Conservation (phyloP, 2,329 filamentous ascomycete species). For the Leptodontidium sp. region DNA sequence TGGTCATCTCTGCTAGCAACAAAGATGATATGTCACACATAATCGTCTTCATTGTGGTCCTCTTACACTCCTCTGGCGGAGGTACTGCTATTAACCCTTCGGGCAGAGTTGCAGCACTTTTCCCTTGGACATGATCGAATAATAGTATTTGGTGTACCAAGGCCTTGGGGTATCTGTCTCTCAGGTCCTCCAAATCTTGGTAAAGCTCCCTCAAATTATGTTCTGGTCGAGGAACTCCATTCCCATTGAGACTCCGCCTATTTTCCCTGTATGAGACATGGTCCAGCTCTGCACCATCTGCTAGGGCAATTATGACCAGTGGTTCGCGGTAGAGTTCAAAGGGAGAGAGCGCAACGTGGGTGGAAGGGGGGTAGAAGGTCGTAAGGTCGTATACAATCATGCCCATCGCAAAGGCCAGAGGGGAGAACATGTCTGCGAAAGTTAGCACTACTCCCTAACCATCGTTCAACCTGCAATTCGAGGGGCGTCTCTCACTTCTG, state of each 20-base stretch:
- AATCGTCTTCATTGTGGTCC: constrained; percentile 82
- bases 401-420: constrained; percentile 84
- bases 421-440: constrained; percentile 86
- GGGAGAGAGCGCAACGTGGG: constrained; percentile 81
- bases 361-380: constrained; percentile 79
- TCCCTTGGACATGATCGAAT: constrained; percentile 72
- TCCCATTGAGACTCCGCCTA: constrained; percentile 60
- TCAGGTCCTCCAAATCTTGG: constrained; percentile 74
- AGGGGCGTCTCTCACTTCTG: constrained; percentile 70
- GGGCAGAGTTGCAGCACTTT: constrained; percentile 61
- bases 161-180: constrained; percentile 77
- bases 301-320: constrained; percentile 82
- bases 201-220: constrained; percentile 66
- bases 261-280: constrained; percentile 62
- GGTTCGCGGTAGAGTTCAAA: constrained; percentile 92
- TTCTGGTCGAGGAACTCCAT: constrained; percentile 57
- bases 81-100: constrained; percentile 78
- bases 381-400: constrained; percentile 89
- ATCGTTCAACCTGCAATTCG: not conserved
- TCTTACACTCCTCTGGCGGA: constrained; percentile 70
- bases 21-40: constrained; percentile 82
- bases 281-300: constrained; percentile 78
- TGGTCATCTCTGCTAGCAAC: constrained; percentile 78
- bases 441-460: constrained; percentile 34
- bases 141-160: constrained; percentile 81